Base-by-base conservation (phyloP, 768 basidiomycete genomes). In the Leccinum obscurum region DNA sequence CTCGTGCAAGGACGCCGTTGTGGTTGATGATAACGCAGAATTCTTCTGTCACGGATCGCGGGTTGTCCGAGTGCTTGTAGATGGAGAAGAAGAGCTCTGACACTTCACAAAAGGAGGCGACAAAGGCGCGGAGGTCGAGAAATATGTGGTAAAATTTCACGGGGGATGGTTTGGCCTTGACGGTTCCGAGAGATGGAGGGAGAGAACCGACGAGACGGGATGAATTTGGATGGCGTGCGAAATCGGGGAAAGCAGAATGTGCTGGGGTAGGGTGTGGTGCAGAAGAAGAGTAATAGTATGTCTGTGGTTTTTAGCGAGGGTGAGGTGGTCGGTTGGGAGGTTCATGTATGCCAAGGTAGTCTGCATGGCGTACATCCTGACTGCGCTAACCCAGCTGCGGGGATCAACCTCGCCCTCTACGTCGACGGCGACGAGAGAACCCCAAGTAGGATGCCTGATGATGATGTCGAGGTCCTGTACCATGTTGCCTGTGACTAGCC, bases 1-100 rank as follows among this genome's bases (percentile, higher is more conserved):
- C 88, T 10, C 90, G 85, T n/a, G 90, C 84, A 20, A 89, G 81
- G 22, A 89, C 89, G 6, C 96, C 96, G 58, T 96, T 92, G 75
- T 95, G 92, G 72, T 96, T 95, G 11, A 98, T 81, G 48, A 96
- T 78, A 10, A 86, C 87, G 68, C 90, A 95, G 66, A 89, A 96
- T 11, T 98, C 96, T 74, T 98, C 96, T 0, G 94, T 95, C 46
- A 98, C 84, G 72, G 95, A 98, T 54, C 91, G 88, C 5, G 82
- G 82, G 53, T 65, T 67, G 54, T 90, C 91, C 54, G 84, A 82
- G 69, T 90, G 89, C 75, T 89, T 91, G 81, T 91, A 98, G 7
- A 98, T 81, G 11, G 93, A 95, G 77, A 98, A 97, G 70, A 87
- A 93, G 3, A 98, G 85, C 70, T 98, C 96, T 14, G 89, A 92